Conservation (phyloP, 495 filamentous ascomycete species). For the Tuber magnatum region DNA sequence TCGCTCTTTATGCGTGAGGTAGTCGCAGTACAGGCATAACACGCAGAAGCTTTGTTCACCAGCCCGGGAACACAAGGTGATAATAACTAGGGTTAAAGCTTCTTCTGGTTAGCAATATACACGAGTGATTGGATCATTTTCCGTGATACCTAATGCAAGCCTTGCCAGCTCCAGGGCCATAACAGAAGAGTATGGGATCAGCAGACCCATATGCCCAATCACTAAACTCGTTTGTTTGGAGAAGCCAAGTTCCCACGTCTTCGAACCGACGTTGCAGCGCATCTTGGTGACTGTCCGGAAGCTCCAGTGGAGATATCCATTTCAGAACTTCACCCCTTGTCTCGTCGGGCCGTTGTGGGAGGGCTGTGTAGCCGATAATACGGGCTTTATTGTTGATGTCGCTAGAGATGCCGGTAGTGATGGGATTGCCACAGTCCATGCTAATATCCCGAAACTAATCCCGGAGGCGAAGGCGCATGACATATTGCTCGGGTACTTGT, state of each 20-base stretch:
- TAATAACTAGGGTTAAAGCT: not conserved
- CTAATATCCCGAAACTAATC: no score
- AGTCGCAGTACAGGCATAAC: not conserved
- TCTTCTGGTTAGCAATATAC: not conserved
- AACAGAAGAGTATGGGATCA: not conserved
- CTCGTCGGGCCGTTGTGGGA: not conserved
- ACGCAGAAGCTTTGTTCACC: not conserved
- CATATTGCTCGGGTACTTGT: no score
- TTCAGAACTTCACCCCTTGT: not conserved
- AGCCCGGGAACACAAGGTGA: not conserved
- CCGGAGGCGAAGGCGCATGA: no score
- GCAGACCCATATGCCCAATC: not conserved
- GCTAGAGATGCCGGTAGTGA: no score
- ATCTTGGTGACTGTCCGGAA: not conserved
- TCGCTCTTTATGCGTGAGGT: not conserved
- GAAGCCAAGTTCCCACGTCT: not conserved
- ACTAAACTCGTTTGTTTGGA: not conserved
- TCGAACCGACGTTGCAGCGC: not conserved
- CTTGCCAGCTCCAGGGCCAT: not conserved
- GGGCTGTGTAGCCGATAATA: no score
- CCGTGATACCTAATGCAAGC: not conserved
- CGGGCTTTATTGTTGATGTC: not conserved
- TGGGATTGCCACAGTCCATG: not conserved
- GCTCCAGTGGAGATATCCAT: not conserved
- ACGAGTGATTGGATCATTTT: not conserved